Evolutionary conservation across 202 grass and related monocot genomes (phyloP).

Genomic region (Panicum hallii): DNA sequence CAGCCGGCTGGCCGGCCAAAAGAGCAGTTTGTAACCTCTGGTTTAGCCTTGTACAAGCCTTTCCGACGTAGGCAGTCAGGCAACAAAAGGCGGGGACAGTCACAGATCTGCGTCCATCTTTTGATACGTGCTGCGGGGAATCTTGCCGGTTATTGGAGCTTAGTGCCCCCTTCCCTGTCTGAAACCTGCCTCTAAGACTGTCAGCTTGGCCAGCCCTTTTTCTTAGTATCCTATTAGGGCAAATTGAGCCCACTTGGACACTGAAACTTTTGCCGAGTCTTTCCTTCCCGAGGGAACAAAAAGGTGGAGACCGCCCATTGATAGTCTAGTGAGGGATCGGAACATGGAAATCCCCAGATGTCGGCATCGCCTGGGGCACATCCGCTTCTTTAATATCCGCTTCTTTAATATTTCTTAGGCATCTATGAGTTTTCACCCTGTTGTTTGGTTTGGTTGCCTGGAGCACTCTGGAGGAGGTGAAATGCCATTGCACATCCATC

Average conservation of each 20-base stretch:
- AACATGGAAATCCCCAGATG: constrained; percentile 79
- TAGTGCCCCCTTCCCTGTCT: constrained; percentile 52
- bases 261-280: constrained; percentile 45
- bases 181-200: constrained; percentile 53
- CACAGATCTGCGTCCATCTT: constrained; percentile 51
- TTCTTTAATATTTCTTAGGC: constrained; percentile 45
- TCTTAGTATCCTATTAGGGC: constrained; percentile 56
- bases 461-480: constrained; percentile 26
- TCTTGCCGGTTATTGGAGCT: constrained; percentile 63
- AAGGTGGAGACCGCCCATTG: constrained; percentile 61
- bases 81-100: constrained; percentile 50
- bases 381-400: constrained; percentile 49
- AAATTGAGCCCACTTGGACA: constrained; percentile 55
- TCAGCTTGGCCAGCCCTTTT: constrained; percentile 51
- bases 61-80: constrained; percentile 41
- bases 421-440: constrained; percentile 21
- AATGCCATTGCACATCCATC: constrained; percentile 33
- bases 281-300: constrained; percentile 65
- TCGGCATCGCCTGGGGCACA: constrained; percentile 57
- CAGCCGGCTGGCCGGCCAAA: constrained; percentile 16
- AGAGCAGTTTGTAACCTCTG: constrained; percentile 39
- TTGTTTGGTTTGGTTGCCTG: constrained; percentile 27
- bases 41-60: constrained; percentile 57
- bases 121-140: constrained; percentile 50
- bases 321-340: constrained; percentile 60